Evolutionary conservation across 2,329 filamentous ascomycete genomes (phyloP).

Genomic region (Aurifilum marmelostoma): DNA sequence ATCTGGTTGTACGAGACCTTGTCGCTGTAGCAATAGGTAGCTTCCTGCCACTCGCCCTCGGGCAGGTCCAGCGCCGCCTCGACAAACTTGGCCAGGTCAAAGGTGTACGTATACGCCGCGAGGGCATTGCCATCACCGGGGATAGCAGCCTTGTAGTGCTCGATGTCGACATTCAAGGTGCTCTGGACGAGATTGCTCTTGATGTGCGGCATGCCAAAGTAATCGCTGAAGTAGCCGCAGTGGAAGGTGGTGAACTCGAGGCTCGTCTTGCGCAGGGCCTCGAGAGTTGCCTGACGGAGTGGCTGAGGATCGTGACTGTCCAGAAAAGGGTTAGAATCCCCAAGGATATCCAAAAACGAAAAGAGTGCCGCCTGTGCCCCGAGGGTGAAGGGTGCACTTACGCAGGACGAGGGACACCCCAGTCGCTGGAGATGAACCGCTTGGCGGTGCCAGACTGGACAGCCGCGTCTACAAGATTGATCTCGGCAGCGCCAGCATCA

Average conservation of each 20-base stretch:
- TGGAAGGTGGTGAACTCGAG: constrained; percentile 2
- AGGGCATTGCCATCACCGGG: not conserved
- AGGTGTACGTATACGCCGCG: constrained; percentile 1
- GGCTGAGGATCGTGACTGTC: not conserved
- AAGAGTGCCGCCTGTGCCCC: too few species aligned
- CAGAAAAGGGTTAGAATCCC: not conserved
- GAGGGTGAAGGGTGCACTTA: too few species aligned
- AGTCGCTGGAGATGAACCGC: not conserved
- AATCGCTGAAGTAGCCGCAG: not conserved
- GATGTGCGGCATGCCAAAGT: constrained; percentile 2
- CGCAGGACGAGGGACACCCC: not conserved
- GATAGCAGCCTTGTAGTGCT: not conserved
- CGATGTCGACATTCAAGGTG: not conserved
- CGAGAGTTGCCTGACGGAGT: not conserved
- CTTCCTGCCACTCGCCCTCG: constrained; percentile 7
- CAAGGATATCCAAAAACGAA: not conserved
- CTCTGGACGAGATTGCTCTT: not conserved
- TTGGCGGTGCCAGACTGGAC: not conserved
- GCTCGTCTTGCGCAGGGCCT: not conserved
- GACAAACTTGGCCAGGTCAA: not conserved
- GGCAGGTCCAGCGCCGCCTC: constrained; percentile 6
- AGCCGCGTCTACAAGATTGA: constrained; percentile 1
- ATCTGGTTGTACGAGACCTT: constrained; percentile 1
- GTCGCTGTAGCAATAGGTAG: not conserved
- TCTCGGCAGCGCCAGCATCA: not conserved